Percentiles rank a stretch among this genome's conserved stretches.
These are phyloP conservation scores for Amylocarpus encephaloides DNA, from an alignment of 2,329 filamentous ascomycete genomes.

Conservation along the genomic window DNA sequence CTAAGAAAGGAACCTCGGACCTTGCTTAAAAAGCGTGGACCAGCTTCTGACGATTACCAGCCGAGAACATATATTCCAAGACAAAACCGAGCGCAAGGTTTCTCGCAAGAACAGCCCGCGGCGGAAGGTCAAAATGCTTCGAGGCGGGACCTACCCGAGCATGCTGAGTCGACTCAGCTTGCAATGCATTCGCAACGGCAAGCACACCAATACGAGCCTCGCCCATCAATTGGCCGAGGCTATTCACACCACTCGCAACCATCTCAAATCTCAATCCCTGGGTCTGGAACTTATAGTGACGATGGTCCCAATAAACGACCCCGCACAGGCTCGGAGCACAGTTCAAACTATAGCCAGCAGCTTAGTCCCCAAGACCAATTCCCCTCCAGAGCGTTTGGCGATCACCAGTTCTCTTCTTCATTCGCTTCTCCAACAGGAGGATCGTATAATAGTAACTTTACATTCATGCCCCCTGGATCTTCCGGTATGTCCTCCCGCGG, in stretches of 20 bases:
- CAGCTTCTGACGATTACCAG: constrained; percentile 30
- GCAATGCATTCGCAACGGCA: constrained; percentile 4
- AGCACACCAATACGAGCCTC: constrained; percentile 11
- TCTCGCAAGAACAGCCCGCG: constrained; percentile 5
- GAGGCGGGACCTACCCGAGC: constrained; percentile 9
- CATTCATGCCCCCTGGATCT: constrained; percentile 13
- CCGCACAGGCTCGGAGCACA: constrained; percentile 18
- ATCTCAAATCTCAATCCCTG: constrained; percentile 12
- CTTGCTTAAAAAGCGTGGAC: constrained; percentile 28
- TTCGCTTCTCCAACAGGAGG: constrained; percentile 12
- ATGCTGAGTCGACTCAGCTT: constrained; percentile 6
- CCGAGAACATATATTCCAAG: constrained; percentile 23
- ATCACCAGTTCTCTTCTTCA: constrained; percentile 8
- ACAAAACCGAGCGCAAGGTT: constrained; percentile 6
- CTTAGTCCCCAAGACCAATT: constrained; percentile 12
- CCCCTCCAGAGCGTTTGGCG: constrained; percentile 10
- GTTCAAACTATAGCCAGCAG: constrained; percentile 15
- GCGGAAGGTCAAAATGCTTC: constrained; percentile 10
- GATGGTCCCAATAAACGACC: constrained; percentile 18
- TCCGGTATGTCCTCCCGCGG: constrained; percentile 9
- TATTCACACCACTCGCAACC: constrained; percentile 19
- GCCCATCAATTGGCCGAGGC: constrained; percentile 8
- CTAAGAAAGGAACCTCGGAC: constrained; percentile 75
- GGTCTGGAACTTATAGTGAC: constrained; percentile 11
- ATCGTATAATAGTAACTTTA: constrained; percentile 4